A percentile compares a stretch with the other conserved stretches of the same genome.
Conservation (phyloP, 2,329 filamentous ascomycete genomes). For the Botrytis pseudocinerea region DNA sequence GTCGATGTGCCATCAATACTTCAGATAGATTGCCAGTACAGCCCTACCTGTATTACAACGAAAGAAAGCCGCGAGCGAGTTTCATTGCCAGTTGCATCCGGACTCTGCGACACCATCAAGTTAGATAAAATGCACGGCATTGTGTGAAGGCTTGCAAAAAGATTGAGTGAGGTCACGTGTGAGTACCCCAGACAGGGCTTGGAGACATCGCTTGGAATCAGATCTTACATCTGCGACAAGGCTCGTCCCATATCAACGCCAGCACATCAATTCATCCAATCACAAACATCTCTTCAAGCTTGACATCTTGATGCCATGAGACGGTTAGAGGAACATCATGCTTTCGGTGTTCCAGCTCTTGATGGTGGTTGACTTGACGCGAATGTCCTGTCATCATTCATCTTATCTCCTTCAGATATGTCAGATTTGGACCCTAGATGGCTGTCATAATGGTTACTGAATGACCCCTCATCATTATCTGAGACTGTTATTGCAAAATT, state of each 20-base stretch:
- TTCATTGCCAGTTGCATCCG: not conserved
- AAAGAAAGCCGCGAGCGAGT: not conserved
- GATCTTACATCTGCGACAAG: slow-evolving; percentile 16
- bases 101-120: not conserved
- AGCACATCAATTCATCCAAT: not conserved
- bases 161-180: not conserved
- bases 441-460: not conserved
- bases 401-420: slow-evolving; percentile 8
- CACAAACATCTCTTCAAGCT: not conserved
- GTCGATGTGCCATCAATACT: not conserved
- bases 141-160: no score
- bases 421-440: not conserved
- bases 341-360: not conserved
- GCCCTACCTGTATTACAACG: not conserved
- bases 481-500: not conserved
- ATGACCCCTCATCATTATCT: not conserved
- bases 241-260: slow-evolving; percentile 14
- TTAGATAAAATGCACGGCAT: slow-evolving; percentile 2
- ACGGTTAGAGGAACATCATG: not conserved
- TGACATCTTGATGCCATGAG: not conserved
- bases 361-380: not conserved
- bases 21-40: not conserved
- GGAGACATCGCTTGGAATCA: slow-evolving; percentile 21
- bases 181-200: slow-evolving; percentile 12
- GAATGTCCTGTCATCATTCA: slow-evolving; percentile 2